Evolutionary conservation across 192 early-diverging fungal species (phyloP).

Genomic region (Mortierella antarctica): DNA sequence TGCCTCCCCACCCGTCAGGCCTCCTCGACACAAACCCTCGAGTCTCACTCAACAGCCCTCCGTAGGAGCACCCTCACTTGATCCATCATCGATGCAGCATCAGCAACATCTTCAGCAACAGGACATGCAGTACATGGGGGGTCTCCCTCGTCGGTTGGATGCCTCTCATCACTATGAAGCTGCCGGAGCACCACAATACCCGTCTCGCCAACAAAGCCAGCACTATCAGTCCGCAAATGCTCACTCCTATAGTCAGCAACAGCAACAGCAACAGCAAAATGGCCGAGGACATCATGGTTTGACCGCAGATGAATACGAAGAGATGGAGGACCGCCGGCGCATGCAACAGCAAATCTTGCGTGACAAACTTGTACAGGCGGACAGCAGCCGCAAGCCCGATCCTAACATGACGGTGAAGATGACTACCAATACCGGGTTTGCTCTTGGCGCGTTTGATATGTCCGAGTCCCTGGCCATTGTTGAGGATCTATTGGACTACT

Average conservation of each 20-base stretch:
- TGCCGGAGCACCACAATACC: constrained; percentile 24
- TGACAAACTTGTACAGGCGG: constrained; percentile 33
- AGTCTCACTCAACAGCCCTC: constrained; percentile 15
- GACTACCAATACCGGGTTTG: constrained; percentile 44
- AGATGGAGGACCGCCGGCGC: constrained; percentile 47
- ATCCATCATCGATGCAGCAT: constrained; percentile 8
- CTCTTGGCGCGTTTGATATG: constrained; percentile 45
- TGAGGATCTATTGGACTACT: constrained; percentile 49
- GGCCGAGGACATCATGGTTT: constrained; percentile 5
- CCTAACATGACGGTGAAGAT: constrained; percentile 40
- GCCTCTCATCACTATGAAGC: background rate
- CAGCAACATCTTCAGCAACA: constrained; percentile 4
- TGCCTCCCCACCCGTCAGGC: constrained; percentile 8
- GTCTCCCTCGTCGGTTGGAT: constrained; percentile 11
- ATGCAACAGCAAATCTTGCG: constrained; percentile 49
- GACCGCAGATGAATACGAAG: constrained; percentile 39
- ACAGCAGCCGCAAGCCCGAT: constrained; percentile 9
- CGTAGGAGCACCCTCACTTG: background rate
- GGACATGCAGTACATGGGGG: background rate
- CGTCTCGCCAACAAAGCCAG: constrained; percentile 35
- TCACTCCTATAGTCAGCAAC: constrained; percentile 13
- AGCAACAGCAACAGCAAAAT: constrained; percentile 6
- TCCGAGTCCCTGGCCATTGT: constrained; percentile 51
- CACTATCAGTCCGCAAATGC: constrained; percentile 33
- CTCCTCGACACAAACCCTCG: background rate